Conservation (phyloP, 768 basidiomycete species). For the Cytidiella melzeri region DNA sequence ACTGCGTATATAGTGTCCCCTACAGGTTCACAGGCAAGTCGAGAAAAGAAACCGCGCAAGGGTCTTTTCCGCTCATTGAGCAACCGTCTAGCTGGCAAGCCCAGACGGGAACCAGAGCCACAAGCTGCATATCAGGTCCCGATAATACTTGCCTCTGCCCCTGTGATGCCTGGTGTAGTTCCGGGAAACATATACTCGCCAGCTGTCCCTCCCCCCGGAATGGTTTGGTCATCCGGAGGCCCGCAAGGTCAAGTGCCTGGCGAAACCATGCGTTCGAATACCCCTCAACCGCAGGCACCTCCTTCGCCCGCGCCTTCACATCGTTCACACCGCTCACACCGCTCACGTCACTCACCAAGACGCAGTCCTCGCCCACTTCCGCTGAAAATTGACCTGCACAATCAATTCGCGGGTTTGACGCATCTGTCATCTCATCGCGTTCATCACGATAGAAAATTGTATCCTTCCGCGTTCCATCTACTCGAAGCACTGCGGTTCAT, state of each 20-base stretch:
- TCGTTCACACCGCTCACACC: background rate
- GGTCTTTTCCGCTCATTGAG: slow-evolving; percentile 46
- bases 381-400: slow-evolving; percentile 15
- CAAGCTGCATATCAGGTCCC: background rate
- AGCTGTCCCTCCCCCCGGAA: background rate
- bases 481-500: slow-evolving; percentile 71
- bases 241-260: background rate
- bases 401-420: slow-evolving; percentile 43
- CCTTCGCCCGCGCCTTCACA: background rate
- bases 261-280: background rate
- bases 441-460: slow-evolving; percentile 45
- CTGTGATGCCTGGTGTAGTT: background rate
- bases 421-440: slow-evolving; percentile 64
- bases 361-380: slow-evolving; percentile 13
- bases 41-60: slow-evolving; percentile 27
- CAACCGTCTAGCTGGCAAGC: slow-evolving; percentile 5
- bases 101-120: background rate
- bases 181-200: background rate
- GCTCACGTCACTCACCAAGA: background rate
- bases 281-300: background rate
- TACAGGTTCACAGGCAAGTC: background rate
- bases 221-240: background rate
- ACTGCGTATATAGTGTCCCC: background rate
- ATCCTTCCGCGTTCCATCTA: slow-evolving; percentile 70
- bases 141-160: background rate